These are phyloP conservation scores for Fusarium zealandicum DNA, from an alignment of 2,329 filamentous ascomycete genomes.

Conservation along the genomic window DNA sequence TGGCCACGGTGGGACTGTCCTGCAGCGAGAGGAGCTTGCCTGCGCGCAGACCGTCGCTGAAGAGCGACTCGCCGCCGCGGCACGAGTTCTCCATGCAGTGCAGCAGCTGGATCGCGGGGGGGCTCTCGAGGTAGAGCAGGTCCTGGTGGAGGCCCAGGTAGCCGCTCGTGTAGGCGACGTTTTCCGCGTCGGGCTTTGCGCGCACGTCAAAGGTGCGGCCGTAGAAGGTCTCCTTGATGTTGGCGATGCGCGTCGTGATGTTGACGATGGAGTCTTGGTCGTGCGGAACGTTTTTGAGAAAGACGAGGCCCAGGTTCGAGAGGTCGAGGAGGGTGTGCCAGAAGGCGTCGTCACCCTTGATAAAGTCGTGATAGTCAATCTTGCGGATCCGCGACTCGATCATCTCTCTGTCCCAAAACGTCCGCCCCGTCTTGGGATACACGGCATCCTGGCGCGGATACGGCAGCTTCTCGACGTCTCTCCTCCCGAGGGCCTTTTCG, in stretches of 20 bases:
- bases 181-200: slow-evolving; percentile 80
- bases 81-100: slow-evolving; percentile 87
- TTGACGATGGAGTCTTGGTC: slow-evolving; percentile 69
- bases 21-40: slow-evolving; percentile 49
- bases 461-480: slow-evolving; percentile 28
- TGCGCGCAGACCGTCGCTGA: slow-evolving; percentile 76
- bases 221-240: slow-evolving; percentile 87
- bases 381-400: slow-evolving; percentile 57
- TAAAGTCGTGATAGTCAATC: slow-evolving; percentile 76
- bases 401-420: slow-evolving; percentile 51
- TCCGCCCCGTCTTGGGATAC: slow-evolving; percentile 44
- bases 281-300: slow-evolving; percentile 77
- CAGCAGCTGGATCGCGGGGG: slow-evolving; percentile 84
- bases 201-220: slow-evolving; percentile 90
- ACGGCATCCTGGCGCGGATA: slow-evolving; percentile 40
- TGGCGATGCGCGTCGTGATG: slow-evolving; percentile 77
- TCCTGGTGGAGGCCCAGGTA: slow-evolving; percentile 93
- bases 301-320: slow-evolving; percentile 73
- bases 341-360: slow-evolving; percentile 64
- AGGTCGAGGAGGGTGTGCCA: slow-evolving; percentile 69
- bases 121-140: slow-evolving; percentile 81
- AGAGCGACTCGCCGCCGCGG: slow-evolving; percentile 83
- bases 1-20: slow-evolving; percentile 34
- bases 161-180: slow-evolving; percentile 87
- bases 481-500: slow-evolving; percentile 45